A percentile compares a stretch with the other conserved stretches of the same genome.
Evolutionary conservation across 2,329 filamentous ascomycete genomes (phyloP).

Genomic region (Aspergillus udagawae): DNA sequence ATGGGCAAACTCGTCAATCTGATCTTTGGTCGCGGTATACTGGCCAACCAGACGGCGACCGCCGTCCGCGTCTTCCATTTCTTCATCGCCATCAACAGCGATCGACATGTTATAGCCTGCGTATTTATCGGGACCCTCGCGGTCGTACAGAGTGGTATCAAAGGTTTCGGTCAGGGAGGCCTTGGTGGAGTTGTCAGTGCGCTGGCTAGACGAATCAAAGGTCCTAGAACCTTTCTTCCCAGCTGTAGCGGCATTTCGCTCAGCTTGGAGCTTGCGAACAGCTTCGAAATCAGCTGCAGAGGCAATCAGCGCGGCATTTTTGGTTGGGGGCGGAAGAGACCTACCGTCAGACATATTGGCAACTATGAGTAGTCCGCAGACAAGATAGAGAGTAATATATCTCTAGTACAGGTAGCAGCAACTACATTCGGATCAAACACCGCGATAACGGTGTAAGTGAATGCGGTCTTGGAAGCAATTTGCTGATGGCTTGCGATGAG

Average conservation of each 20-base stretch:
- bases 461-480: constrained; percentile 15
- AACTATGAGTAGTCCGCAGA: constrained; percentile 18
- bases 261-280: constrained; percentile 82
- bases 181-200: constrained; percentile 80
- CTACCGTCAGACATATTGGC: constrained; percentile 45
- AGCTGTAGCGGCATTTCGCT: constrained; percentile 78
- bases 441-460: constrained; percentile 25
- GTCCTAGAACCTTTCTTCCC: constrained; percentile 76
- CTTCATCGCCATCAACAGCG: constrained; percentile 70
- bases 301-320: constrained; percentile 20
- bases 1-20: constrained; percentile 90
- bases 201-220: constrained; percentile 75
- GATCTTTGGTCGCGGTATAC: constrained; percentile 86
- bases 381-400: constrained; percentile 23
- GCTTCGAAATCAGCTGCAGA: constrained; percentile 72
- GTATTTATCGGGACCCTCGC: constrained; percentile 73
- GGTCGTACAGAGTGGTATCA: constrained; percentile 83
- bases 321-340: constrained; percentile 15
- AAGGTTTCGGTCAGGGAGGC: constrained; percentile 82
- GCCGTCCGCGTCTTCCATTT: constrained; percentile 71
- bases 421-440: constrained; percentile 35
- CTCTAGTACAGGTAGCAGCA: constrained; percentile 23
- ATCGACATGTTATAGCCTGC: constrained; percentile 89
- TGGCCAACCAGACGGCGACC: constrained; percentile 81
- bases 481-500: constrained; percentile 18